Conservation (phyloP, 495 filamentous ascomycete genomes). For the Lineolata rhizophorae region DNA sequence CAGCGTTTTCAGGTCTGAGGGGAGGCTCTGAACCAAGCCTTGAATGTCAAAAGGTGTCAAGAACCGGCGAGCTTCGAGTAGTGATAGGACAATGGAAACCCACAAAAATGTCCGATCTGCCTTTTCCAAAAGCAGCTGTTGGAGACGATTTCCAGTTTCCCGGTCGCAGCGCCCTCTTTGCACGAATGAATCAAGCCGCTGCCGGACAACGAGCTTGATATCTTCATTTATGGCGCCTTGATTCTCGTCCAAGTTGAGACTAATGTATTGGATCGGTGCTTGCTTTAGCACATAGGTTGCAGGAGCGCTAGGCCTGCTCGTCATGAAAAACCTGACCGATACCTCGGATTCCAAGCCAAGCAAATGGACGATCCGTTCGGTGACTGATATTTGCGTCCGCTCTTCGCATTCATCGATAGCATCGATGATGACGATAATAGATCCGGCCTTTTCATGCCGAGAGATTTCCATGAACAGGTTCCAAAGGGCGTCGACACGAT, state of each 20-base stretch:
- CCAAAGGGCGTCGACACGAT: conserved; percentile 6
- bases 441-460: background rate
- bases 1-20: background rate
- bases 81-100: background rate
- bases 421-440: conserved; percentile 7
- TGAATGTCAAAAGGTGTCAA: background rate
- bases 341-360: too few relatives aligned
- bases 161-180: background rate
- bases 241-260: background rate
- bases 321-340: too few relatives aligned
- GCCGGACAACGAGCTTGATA: background rate
- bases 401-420: conserved; percentile 10
- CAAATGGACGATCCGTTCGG: too few relatives aligned
- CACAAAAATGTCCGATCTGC: background rate
- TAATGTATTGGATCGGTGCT: too few relatives aligned
- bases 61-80: background rate
- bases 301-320: too few relatives aligned
- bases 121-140: background rate
- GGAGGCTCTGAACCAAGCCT: background rate
- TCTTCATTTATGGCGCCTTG: background rate
- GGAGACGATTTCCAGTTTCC: background rate
- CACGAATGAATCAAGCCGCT: background rate
- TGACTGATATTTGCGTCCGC: too few relatives aligned
- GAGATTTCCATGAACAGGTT: conserved; percentile 6
- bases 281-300: too few relatives aligned